A percentile compares a stretch with the other conserved stretches of the same genome.
These are phyloP conservation scores for Lactifluus hygrophoroides DNA, from an alignment of 768 basidiomycete genomes.

Conservation along the genomic window DNA sequence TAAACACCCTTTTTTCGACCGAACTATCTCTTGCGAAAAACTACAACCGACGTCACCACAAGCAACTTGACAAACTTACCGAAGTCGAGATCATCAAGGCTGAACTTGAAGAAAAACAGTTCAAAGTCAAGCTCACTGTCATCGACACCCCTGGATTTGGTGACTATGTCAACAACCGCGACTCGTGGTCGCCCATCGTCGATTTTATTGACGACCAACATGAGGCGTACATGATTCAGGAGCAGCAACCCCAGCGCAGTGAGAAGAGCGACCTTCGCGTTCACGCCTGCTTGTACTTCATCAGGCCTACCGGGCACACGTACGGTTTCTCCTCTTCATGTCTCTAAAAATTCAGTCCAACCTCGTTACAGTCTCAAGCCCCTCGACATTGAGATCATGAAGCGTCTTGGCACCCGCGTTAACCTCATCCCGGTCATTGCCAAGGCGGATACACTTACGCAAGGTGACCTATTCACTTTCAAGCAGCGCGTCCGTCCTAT, in stretches of 20 bases:
- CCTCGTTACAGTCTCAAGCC: constrained; percentile 67
- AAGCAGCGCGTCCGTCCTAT: constrained; percentile 72
- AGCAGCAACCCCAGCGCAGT: constrained; percentile 93
- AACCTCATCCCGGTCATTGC: constrained; percentile 97
- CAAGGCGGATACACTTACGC: constrained; percentile 96
- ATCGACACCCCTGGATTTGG: constrained; percentile 99
- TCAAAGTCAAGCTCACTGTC: constrained; percentile 98
- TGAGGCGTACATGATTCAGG: constrained; percentile 94
- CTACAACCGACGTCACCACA: constrained; percentile 80
- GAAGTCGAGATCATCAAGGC: constrained; percentile 99
- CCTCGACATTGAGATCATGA: constrained; percentile 99
- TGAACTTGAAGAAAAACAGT: constrained; percentile 96
- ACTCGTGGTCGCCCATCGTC: constrained; percentile 96
- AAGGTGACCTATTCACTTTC: constrained; percentile 83
- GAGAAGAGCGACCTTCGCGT: constrained; percentile 95
- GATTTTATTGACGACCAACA: constrained; percentile 98
- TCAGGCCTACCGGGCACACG: constrained; percentile 95
- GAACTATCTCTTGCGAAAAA: constrained; percentile 90
- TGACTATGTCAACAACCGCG: constrained; percentile 99
- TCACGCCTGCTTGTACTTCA: constrained; percentile 96
- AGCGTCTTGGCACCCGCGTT: constrained; percentile 94
- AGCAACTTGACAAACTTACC: constrained; percentile 97
- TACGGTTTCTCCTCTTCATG: constrained; percentile 39
- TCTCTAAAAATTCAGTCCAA: background rate
- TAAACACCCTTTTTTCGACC: constrained; percentile 98